A percentile compares a stretch with the other conserved stretches of the same genome.
Conservation (phyloP, 2,329 filamentous ascomycete genomes). For the Cladophialophora exuberans region DNA sequence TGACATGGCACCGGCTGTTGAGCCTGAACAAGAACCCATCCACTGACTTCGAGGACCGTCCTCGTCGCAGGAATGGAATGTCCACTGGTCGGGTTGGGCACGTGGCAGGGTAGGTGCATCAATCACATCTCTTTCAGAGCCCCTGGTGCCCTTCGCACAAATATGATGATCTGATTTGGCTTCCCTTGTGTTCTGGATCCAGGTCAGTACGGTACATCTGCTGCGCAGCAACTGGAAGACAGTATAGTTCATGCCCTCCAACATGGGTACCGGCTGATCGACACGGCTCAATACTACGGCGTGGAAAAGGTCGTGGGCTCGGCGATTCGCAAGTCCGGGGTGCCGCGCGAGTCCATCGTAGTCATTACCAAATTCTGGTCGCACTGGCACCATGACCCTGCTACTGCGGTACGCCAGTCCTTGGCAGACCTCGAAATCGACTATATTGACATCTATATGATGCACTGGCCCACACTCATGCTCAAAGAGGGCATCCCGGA, state of each 20-base stretch:
- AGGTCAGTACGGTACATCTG: conserved; percentile 25
- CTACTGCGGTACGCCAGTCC: conserved; percentile 61
- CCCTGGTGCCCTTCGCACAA: background rate
- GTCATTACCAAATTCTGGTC: conserved; percentile 70
- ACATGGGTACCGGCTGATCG: conserved; percentile 40
- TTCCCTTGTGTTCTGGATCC: background rate
- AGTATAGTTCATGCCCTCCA: conserved; percentile 36
- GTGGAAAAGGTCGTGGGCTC: conserved; percentile 69
- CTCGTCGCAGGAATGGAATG: conserved; percentile 7
- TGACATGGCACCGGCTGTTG: background rate
- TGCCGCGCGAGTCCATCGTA: conserved; percentile 67
- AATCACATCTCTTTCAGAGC: background rate
- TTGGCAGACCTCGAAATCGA: conserved; percentile 65
- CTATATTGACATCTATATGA: conserved; percentile 71
- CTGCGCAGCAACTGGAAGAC: conserved; percentile 32
- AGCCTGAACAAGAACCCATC: conserved; percentile 6
- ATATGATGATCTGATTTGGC: conserved; percentile 4
- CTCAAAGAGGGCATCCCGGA: conserved; percentile 31
- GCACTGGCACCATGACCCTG: conserved; percentile 64
- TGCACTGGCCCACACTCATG: conserved; percentile 57
- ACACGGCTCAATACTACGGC: conserved; percentile 55
- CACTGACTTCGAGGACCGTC: conserved; percentile 5
- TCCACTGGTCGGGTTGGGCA: conserved; percentile 34
- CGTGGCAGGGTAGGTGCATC: conserved; percentile 34
- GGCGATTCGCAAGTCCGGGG: conserved; percentile 65